Evolutionary conservation across 768 basidiomycete species (phyloP), one percentile per base, ranked within the genome.

Genomic region (Suillus sp.): DNA sequence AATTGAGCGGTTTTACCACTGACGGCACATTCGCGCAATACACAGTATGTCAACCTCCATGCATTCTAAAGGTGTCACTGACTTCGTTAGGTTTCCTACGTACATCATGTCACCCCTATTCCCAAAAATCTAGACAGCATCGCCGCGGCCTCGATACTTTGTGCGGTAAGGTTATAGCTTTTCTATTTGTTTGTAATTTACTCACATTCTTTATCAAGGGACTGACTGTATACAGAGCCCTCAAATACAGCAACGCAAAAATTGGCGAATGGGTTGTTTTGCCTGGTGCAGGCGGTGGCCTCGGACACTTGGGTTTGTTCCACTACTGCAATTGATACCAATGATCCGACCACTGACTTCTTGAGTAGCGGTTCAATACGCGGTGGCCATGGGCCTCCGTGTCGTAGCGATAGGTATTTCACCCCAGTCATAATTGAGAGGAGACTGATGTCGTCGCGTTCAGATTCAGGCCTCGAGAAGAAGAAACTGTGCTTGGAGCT

Each of bases 211-310:
- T 18, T 11, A 38, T n/a, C 16, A 56, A 89, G 88, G 92, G 91
- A 53, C 79, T 96, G 25, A 95, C 94, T 3, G 91, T 92, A 1
- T 96, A 93, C 71, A 89, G 91, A 63, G 94, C 92, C 0, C 78
- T 96, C 68, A 95, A 95, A 74, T 82, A 89, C 72, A 83, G 85
- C 59, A 78, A 84, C 60, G 81, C 86, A 8, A 79, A 75, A 34
- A 83, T 86, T 9, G 90, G 92, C 35, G 86, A 96, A 61, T 92
- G 86, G 86, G 79, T 92, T 64, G 88, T 87, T 25, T 78, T 94
- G 54, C 87, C 90, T 13, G 91, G 91, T 50, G 91, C 91, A 2
- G 91, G 90, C 4, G 90, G 90, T 62, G 92, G 93, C 16, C 86
- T 94, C 37, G 93, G 93, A 9, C 91, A 93, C 77, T 82, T 96